phyloP scores from a whole-genome alignment of 352 stramenopile species.

The Globisporangium recalcitrans region DNA sequence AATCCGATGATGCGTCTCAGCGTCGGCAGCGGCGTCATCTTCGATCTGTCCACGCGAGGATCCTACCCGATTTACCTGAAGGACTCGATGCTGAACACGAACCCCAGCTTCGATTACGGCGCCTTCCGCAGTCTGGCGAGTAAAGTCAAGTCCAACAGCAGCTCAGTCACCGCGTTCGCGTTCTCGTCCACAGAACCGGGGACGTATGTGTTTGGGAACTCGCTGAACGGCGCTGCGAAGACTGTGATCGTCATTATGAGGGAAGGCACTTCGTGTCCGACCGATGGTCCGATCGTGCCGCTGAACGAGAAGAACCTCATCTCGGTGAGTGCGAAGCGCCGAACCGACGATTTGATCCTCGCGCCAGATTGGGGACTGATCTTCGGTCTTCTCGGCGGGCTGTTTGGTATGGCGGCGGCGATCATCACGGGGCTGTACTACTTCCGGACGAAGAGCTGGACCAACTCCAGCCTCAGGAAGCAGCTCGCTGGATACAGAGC shows the following conservation, averaged over 20 bases:
- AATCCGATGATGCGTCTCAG: slow-evolving; percentile 88
- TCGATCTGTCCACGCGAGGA: slow-evolving; percentile 72
- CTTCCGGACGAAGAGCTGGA: slow-evolving; percentile 82
- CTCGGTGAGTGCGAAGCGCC: slow-evolving; percentile 67
- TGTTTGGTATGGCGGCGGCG: slow-evolving; percentile 68
- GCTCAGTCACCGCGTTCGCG: slow-evolving; percentile 69
- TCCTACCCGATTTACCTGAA: slow-evolving; percentile 92
- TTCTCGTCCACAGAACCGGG: slow-evolving; percentile 85
- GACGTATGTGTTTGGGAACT: slow-evolving; percentile 88
- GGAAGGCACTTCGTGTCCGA: slow-evolving; percentile 60
- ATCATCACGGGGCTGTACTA: slow-evolving; percentile 80
- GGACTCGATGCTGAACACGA: slow-evolving; percentile 94
- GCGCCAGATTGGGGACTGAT: slow-evolving; percentile 88
- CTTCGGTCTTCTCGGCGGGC: slow-evolving; percentile 56
- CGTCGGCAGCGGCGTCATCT: slow-evolving; percentile 79
- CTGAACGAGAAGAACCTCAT: slow-evolving; percentile 87
- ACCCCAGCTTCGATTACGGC: slow-evolving; percentile 88
- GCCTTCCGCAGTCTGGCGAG: slow-evolving; percentile 71
- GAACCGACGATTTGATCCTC: slow-evolving; percentile 78
- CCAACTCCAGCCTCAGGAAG: slow-evolving; percentile 29
- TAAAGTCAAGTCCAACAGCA: slow-evolving; percentile 53
- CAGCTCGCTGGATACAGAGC: slow-evolving; percentile 38
- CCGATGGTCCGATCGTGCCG: slow-evolving; percentile 76
- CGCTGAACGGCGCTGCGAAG: slow-evolving; percentile 50
- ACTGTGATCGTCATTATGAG: slow-evolving; percentile 87